Conservation (phyloP, 2,329 filamentous ascomycete species). For the Trichoderma aggressivum region DNA sequence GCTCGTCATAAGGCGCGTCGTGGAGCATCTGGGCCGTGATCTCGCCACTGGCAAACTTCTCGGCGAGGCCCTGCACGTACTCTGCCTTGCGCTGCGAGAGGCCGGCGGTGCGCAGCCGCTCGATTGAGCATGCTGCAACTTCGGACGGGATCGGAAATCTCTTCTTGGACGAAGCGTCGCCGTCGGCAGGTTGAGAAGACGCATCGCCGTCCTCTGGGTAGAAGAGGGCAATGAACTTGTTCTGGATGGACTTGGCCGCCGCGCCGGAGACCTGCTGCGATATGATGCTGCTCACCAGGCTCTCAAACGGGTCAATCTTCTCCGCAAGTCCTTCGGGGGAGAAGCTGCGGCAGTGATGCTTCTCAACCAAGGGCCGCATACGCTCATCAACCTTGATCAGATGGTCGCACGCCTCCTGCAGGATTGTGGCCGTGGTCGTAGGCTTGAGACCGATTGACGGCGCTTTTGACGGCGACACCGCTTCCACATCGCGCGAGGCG, state of each 20-base stretch:
- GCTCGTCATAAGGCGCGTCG: slow-evolving; percentile 77
- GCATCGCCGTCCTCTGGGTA: slow-evolving; percentile 27
- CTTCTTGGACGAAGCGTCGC: slow-evolving; percentile 22
- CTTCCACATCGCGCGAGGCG: slow-evolving; percentile 45
- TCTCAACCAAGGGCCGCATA: slow-evolving; percentile 68
- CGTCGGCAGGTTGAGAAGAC: background rate
- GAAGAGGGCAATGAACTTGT: slow-evolving; percentile 78
- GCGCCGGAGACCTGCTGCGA: slow-evolving; percentile 95
- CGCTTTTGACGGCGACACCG: slow-evolving; percentile 45
- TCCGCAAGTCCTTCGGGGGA: slow-evolving; percentile 78
- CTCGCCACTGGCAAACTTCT: slow-evolving; percentile 74
- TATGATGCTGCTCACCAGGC: slow-evolving; percentile 82
- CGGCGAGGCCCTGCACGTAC: slow-evolving; percentile 82
- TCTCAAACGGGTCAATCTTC: slow-evolving; percentile 82
- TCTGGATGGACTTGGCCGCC: slow-evolving; percentile 84
- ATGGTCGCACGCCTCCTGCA: slow-evolving; percentile 72
- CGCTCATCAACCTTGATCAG: slow-evolving; percentile 70
- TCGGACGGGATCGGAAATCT: slow-evolving; percentile 73
- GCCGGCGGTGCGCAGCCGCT: slow-evolving; percentile 75
- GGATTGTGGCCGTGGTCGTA: slow-evolving; percentile 66
- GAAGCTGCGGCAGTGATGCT: slow-evolving; percentile 75
- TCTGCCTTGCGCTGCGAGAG: slow-evolving; percentile 94
- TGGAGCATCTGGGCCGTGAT: slow-evolving; percentile 73
- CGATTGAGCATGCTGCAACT: slow-evolving; percentile 61
- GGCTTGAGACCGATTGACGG: slow-evolving; percentile 15